Percentiles rank a stretch among this genome's conserved stretches.
Evolutionary conservation across 306 rosid genomes (phyloP).

Genomic region (Prunus davidiana): DNA sequence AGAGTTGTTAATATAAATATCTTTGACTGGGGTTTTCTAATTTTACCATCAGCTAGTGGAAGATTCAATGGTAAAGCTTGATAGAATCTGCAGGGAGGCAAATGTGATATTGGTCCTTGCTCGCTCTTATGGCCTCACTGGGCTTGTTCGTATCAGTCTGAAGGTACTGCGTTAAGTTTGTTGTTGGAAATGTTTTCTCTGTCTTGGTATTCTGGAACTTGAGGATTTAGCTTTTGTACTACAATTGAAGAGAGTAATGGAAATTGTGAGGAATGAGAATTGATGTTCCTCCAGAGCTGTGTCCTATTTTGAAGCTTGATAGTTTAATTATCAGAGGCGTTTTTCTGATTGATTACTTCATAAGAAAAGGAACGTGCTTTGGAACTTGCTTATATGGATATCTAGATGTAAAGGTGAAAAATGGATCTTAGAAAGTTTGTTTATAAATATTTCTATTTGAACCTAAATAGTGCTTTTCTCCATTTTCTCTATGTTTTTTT

Average conservation of each 20-base stretch:
- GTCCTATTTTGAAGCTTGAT: neutral
- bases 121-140: slow-evolving; percentile 95
- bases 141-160: slow-evolving; percentile 85
- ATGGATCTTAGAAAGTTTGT: slow-evolving; percentile 16
- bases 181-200: neutral
- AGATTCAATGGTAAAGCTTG: slow-evolving; percentile 85
- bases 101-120: slow-evolving; percentile 80
- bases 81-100: slow-evolving; percentile 75
- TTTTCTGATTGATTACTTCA: slow-evolving; percentile 4
- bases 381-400: slow-evolving; percentile 4
- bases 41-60: slow-evolving; percentile 67
- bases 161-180: slow-evolving; percentile 47
- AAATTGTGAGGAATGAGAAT: neutral
- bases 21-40: slow-evolving; percentile 28
- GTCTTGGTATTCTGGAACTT: neutral
- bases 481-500: slow-evolving; percentile 23
- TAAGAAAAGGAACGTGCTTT: neutral
- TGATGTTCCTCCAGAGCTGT: neutral
- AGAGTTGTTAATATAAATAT: slow-evolving; percentile 12
- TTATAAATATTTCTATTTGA: slow-evolving; percentile 8
- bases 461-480: slow-evolving; percentile 17
- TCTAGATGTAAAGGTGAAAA: neutral
- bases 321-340: slow-evolving; percentile 7
- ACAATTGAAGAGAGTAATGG: neutral
- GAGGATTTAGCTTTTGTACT: neutral